phyloP scores from a whole-genome alignment of 106 monocot species.

The Narthecium ossifragum region DNA sequence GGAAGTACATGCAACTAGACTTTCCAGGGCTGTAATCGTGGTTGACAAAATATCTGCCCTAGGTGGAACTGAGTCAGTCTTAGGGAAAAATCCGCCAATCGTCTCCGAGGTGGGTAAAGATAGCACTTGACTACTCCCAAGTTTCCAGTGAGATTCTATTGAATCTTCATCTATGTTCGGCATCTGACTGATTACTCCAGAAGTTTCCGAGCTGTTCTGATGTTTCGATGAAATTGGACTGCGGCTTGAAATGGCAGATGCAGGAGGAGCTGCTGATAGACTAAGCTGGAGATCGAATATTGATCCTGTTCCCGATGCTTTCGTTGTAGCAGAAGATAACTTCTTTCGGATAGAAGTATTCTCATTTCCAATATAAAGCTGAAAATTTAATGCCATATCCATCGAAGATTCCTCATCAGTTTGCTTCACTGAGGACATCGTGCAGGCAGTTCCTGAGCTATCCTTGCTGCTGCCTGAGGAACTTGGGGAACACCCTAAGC shows the following conservation, averaged over 20 bases:
- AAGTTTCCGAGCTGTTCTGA: conserved; percentile 7
- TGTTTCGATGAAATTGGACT: not conserved
- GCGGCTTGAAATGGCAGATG: conserved; percentile 6
- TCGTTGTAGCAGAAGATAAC: not conserved
- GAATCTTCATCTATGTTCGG: conserved; percentile 33
- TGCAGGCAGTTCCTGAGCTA: conserved; percentile 6
- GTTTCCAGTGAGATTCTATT: conserved; percentile 31
- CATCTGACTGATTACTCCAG: conserved; percentile 9
- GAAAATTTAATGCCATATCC: conserved; percentile 10
- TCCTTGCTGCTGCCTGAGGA: conserved; percentile 17
- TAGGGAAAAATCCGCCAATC: not conserved
- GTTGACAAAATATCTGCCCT: conserved; percentile 15
- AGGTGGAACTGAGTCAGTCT: conserved; percentile 15
- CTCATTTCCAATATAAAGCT: conserved; percentile 13
- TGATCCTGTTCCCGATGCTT: not conserved
- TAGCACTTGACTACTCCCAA: conserved; percentile 10
- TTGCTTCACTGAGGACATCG: conserved; percentile 17
- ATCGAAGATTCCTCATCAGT: conserved; percentile 16
- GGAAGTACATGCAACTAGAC: conserved; percentile 34
- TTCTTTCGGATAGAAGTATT: not conserved
- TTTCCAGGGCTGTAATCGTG: conserved; percentile 4
- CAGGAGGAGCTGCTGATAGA: conserved; percentile 6
- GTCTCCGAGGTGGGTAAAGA: conserved; percentile 1
- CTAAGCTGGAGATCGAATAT: conserved; percentile 14
- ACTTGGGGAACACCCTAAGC: conserved; percentile 15